These are phyloP conservation scores for Zygoascus biomembranicola DNA, from an alignment of 805 yeast species.

Conservation along the genomic window DNA sequence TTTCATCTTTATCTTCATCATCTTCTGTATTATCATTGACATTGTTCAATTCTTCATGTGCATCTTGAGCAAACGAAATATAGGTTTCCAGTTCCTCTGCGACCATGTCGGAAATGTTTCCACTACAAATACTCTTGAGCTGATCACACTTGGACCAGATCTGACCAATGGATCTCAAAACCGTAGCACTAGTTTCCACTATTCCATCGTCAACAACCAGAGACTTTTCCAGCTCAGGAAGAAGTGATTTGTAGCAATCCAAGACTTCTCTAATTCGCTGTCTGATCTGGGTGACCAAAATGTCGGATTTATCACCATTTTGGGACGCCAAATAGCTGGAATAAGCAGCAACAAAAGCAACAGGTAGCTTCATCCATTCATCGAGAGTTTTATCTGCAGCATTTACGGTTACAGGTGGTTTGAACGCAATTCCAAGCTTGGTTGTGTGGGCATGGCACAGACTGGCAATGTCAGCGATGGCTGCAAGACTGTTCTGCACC, in stretches of 20 bases:
- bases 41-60: constrained; percentile 5
- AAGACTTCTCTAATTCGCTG: not conserved
- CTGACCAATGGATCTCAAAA: not conserved
- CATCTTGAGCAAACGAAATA: constrained; percentile 7
- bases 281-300: not conserved
- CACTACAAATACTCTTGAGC: not conserved
- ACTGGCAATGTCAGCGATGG: constrained; percentile 49
- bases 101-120: not conserved
- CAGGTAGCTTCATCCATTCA: constrained; percentile 22
- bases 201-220: not conserved
- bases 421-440: constrained; percentile 63
- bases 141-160: not conserved
- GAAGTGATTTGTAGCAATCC: not conserved
- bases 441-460: constrained; percentile 70
- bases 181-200: not conserved
- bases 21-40: constrained; percentile 1
- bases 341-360: not conserved
- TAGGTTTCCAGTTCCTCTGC: not conserved
- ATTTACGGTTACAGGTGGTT: constrained; percentile 43
- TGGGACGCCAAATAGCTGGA: not conserved
- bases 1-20: constrained; percentile 4
- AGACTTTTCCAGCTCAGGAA: not conserved
- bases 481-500: constrained; percentile 23
- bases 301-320: not conserved
- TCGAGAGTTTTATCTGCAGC: constrained; percentile 45